These are phyloP conservation scores for Leavenworthia alabamica DNA, from an alignment of 345 rosid species.

Conservation along the genomic window DNA sequence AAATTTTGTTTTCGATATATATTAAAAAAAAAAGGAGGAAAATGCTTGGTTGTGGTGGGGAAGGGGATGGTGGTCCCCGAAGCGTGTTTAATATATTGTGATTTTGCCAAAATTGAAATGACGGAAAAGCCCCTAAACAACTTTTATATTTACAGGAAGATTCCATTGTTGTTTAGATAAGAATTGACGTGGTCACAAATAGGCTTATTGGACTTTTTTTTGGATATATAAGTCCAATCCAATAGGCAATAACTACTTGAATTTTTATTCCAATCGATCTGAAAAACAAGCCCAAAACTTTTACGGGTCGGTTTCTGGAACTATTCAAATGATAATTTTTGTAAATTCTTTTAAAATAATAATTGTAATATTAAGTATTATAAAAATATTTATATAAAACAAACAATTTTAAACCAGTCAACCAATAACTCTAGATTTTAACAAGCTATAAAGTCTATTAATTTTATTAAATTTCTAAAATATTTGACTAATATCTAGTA, in stretches of 20 bases:
- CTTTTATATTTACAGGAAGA: background rate
- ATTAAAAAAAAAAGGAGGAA: slow-evolving; percentile 27
- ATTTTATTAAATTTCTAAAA: too few species aligned
- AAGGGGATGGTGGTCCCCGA: slow-evolving; percentile 14
- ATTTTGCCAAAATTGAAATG: background rate
- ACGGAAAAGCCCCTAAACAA: background rate
- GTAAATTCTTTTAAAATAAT: too few species aligned
- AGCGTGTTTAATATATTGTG: background rate
- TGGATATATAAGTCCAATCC: background rate
- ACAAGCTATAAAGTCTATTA: too few species aligned
- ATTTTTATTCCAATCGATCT: too few species aligned
- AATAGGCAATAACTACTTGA: background rate
- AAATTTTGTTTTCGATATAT: background rate
- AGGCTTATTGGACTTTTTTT: background rate
- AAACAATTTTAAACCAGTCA: too few species aligned
- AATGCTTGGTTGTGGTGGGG: slow-evolving; percentile 55
- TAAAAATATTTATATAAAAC: too few species aligned
- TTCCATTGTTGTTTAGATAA: background rate
- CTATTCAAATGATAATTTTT: too few species aligned
- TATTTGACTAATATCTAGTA: too few species aligned
- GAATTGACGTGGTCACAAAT: background rate
- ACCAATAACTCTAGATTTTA: too few species aligned
- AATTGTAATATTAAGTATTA: too few species aligned
- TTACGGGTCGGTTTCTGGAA: too few species aligned
- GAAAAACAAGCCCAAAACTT: too few species aligned